Conservation (phyloP, 202 grass and related monocot species). For the Elaeis oleifera region DNA sequence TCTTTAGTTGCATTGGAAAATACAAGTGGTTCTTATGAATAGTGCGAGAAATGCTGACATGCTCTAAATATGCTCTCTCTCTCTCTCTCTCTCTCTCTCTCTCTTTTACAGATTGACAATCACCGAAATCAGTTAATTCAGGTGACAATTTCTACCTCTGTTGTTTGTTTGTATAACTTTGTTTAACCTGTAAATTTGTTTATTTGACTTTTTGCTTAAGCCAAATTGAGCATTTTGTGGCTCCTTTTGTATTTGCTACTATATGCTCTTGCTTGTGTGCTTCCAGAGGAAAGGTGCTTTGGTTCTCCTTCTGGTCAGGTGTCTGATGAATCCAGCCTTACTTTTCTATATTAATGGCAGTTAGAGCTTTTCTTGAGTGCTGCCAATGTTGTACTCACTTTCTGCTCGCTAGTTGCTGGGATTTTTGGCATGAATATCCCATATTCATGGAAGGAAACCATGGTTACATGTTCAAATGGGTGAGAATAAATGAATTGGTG, state of each 20-base stretch:
- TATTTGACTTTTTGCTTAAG: too few relatives aligned
- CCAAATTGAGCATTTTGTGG: too few relatives aligned
- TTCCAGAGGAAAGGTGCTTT: too few relatives aligned
- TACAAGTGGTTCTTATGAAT: not conserved
- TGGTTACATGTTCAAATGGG: conserved; percentile 70
- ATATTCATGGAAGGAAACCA: conserved; percentile 82
- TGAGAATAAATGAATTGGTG: conserved; percentile 19
- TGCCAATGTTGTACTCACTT: conserved; percentile 68
- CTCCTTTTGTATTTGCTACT: too few relatives aligned
- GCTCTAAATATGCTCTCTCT: not conserved
- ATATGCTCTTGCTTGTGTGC: too few relatives aligned
- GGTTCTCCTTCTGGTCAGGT: too few relatives aligned
- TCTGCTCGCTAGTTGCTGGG: conserved; percentile 83
- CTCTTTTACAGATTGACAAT: conserved; percentile 62
- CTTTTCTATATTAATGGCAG: conserved; percentile 26
- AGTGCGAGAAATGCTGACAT: too few relatives aligned
- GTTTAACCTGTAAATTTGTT: not conserved
- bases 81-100: too few relatives aligned
- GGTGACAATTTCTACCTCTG: conserved; percentile 31
- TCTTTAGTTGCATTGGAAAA: conserved; percentile 13
- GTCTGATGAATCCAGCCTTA: too few relatives aligned
- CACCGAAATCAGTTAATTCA: conserved; percentile 99
- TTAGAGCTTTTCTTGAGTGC: conserved; percentile 94
- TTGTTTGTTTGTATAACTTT: not conserved
- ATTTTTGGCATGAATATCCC: conserved; percentile 97